Percentiles rank a stretch among this genome's conserved stretches.
phyloP scores from a whole-genome alignment of 2,329 filamentous ascomycete genomes.

The Aureobasidium leucospermi region DNA sequence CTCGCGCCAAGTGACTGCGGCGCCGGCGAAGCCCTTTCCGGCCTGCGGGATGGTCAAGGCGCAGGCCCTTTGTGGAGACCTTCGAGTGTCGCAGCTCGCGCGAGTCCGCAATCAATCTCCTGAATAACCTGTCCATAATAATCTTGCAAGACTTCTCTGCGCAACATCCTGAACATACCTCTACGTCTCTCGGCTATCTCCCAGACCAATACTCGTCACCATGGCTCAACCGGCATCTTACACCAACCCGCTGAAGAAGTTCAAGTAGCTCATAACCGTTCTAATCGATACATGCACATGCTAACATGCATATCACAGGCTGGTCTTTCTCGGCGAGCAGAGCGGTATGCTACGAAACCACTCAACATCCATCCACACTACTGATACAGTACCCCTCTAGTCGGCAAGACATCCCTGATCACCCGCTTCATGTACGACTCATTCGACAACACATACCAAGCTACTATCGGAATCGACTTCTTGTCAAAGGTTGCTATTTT shows the following conservation, averaged over 20 bases:
- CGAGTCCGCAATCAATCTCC: constrained; percentile 9
- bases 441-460: constrained; percentile 99
- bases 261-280: constrained; percentile 62
- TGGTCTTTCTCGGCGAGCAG: constrained; percentile 97
- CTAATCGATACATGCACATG: background rate
- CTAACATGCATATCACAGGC: constrained; percentile 43
- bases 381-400: constrained; percentile 40
- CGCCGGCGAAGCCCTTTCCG: constrained; percentile 7
- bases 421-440: constrained; percentile 99
- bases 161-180: background rate
- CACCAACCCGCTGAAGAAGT: constrained; percentile 99
- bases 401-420: constrained; percentile 97
- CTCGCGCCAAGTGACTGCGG: background rate
- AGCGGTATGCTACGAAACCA: constrained; percentile 62
- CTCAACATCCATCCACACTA: background rate
- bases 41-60: background rate
- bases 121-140: background rate
- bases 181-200: too few species aligned
- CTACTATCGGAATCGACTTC: constrained; percentile 98
- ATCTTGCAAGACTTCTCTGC: background rate
- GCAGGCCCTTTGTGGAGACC: background rate
- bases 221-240: constrained; percentile 72
- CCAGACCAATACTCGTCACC: constrained; percentile 28
- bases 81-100: constrained; percentile 7
- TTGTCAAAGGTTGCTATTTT: constrained; percentile 72